Evolutionary conservation across 1,284 basidiomycete species (phyloP).

Genomic region (Ganoderma sinense): DNA sequence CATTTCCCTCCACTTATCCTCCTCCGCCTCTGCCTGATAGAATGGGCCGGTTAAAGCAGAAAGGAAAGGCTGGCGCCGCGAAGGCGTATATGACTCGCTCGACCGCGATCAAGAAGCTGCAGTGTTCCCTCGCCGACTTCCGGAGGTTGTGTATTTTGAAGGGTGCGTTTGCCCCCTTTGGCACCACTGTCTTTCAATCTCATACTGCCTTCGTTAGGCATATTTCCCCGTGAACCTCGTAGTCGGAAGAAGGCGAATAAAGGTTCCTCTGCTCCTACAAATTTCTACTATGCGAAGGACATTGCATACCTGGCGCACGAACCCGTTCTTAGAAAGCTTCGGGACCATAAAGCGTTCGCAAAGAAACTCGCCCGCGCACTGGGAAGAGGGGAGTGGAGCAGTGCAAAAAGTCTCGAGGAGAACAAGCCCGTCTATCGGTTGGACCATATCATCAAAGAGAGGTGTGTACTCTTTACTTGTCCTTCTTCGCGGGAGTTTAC

Average conservation of each 20-base stretch:
- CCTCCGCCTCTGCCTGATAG: slow-evolving; percentile 13
- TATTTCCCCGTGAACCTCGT: slow-evolving; percentile 96
- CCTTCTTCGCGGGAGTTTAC: not conserved
- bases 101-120: slow-evolving; percentile 90
- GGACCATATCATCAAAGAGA: slow-evolving; percentile 98
- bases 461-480: slow-evolving; percentile 56
- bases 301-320: slow-evolving; percentile 98
- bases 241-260: slow-evolving; percentile 97
- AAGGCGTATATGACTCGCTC: slow-evolving; percentile 96
- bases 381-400: slow-evolving; percentile 94
- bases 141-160: slow-evolving; percentile 97
- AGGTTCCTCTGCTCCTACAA: slow-evolving; percentile 95
- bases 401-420: slow-evolving; percentile 94
- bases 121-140: slow-evolving; percentile 98
- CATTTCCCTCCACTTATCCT: slow-evolving; percentile 19
- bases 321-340: slow-evolving; percentile 92
- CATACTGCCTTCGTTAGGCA: slow-evolving; percentile 61
- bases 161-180: slow-evolving; percentile 58
- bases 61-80: slow-evolving; percentile 92
- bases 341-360: slow-evolving; percentile 98
- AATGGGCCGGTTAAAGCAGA: slow-evolving; percentile 92
- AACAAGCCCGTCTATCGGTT: slow-evolving; percentile 89
- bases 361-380: slow-evolving; percentile 96
- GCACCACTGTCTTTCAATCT: slow-evolving; percentile 9
- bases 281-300: slow-evolving; percentile 99